Evolutionary conservation across 1,284 basidiomycete species (phyloP), one percentile per base, ranked within the genome.

Genomic region (Clitocybe nebularis): DNA sequence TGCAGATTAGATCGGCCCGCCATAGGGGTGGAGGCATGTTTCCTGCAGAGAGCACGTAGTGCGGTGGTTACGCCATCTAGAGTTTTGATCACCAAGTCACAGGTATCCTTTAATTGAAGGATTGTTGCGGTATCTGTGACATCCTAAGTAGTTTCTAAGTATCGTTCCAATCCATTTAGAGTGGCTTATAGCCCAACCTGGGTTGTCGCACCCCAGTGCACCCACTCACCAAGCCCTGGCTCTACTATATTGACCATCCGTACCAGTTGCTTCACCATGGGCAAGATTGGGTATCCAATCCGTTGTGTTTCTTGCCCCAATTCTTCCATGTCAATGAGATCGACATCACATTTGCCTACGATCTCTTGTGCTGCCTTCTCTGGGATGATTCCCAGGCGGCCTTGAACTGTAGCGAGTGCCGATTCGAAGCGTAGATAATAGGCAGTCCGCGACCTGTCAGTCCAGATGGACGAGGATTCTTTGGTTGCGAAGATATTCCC

Each of bases 151-250:
- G n/a, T n/a, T 44, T 29, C 7, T 24, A 28, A 29, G 13, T 20
- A 24, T 42, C n/a, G 24, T 25, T 42, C 17, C 20, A 10, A 39
- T 32, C 13, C 17, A 30, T 30, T 13, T 17, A 29, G 21, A 26
- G 32, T 13, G 16, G 43, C 51, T n/a, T n/a, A n/a, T n/a, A n/a
- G n/a, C n/a, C n/a, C 37, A 40, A 69, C 69, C 61, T 72, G 71
- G 7, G 71, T 72, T 4, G 70, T 72, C 8, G 68, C 66, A 29
- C 69, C 71, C 53, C 67, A 72, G 48, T 72, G 69, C 16, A 58
- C 57, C 66, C 70, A 71, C 49, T 71, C 71, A 33, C 70, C 69
- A 3, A 68, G 46, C 17, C 67, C 63, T 28, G 56, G 56, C 35
- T 60, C 49, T 2, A 55, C 54, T 24, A 47, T 37, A 41, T 69